Evolutionary conservation across 106 monocot species (phyloP).

Genomic region (Acanthochlamys bracteata): DNA sequence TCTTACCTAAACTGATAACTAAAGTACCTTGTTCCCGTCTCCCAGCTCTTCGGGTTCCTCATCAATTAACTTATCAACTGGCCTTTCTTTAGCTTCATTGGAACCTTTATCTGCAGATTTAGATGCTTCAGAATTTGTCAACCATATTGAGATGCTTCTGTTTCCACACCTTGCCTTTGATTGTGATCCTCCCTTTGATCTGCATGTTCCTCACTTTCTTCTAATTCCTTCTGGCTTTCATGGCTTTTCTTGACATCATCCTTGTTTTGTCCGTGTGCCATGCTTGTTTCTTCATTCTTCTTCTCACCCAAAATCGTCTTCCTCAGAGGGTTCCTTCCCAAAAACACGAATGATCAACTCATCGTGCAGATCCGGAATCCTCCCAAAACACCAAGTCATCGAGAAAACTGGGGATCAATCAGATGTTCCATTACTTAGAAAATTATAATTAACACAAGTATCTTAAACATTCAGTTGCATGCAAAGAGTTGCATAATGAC

Average conservation of each 20-base stretch:
- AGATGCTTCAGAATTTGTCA: conserved; percentile 7
- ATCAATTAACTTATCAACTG: conserved; percentile 83
- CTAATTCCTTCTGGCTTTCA: neutral
- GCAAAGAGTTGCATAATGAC: too few species aligned
- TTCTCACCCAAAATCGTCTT: conserved; percentile 20
- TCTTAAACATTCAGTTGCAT: too few species aligned
- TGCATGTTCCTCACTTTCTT: conserved; percentile 13
- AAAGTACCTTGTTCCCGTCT: conserved; percentile 80
- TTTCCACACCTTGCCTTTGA: conserved; percentile 35
- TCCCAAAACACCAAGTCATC: conserved; percentile 54
- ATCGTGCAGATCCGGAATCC: conserved; percentile 14
- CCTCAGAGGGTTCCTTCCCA: conserved; percentile 8
- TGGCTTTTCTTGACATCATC: conserved; percentile 10
- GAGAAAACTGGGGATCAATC: conserved; percentile 47
- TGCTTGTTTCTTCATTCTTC: conserved; percentile 17
- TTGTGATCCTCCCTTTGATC: conserved; percentile 17
- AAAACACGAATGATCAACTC: too few species aligned
- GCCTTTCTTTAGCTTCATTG: conserved; percentile 29
- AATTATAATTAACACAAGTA: neutral
- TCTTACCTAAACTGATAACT: neutral
- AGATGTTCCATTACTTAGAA: neutral
- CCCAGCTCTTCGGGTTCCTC: conserved; percentile 77
- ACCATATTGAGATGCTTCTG: neutral
- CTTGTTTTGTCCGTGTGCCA: conserved; percentile 9
- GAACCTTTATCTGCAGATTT: conserved; percentile 9